Evolutionary conservation across 768 basidiomycete species (phyloP).

Genomic region (Hericium alpestre): DNA sequence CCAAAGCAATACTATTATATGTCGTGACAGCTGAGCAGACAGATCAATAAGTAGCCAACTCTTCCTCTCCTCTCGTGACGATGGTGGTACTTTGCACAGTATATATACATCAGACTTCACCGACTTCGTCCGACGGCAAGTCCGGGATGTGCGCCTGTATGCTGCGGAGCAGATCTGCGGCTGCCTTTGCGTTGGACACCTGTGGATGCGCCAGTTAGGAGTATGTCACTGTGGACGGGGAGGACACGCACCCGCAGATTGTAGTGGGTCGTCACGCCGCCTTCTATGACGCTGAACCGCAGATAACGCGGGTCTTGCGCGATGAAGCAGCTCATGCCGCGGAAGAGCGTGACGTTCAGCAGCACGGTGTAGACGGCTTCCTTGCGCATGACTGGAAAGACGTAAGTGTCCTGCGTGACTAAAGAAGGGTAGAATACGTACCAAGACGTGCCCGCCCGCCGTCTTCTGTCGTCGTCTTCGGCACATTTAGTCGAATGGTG

Average conservation of each 20-base stretch:
- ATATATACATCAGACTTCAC: too few relatives aligned
- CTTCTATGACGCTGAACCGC: constrained; percentile 63
- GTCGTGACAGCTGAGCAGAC: too few relatives aligned
- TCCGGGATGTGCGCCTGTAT: constrained; percentile 9
- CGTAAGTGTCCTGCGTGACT: neutral
- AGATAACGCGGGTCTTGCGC: constrained; percentile 75
- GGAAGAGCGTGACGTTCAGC: constrained; percentile 66
- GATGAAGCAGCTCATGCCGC: constrained; percentile 62
- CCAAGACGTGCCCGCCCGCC: constrained; percentile 62
- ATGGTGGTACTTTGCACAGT: too few relatives aligned
- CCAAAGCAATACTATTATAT: too few relatives aligned
- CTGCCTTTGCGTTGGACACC: constrained; percentile 11
- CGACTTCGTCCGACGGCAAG: neutral
- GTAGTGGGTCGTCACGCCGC: constrained; percentile 52
- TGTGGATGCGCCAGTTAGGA: neutral
- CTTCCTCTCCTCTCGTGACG: too few relatives aligned
- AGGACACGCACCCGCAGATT: constrained; percentile 57
- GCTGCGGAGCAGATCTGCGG: constrained; percentile 6
- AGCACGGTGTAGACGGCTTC: constrained; percentile 70
- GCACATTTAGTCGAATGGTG: constrained; percentile 57
- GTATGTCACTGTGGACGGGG: neutral
- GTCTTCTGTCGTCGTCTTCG: constrained; percentile 28
- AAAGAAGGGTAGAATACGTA: constrained; percentile 19
- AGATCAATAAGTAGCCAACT: too few relatives aligned
- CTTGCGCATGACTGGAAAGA: constrained; percentile 65